Evolutionary conservation across 345 rosid species (phyloP).

Genomic region (Moringa oleifera): DNA sequence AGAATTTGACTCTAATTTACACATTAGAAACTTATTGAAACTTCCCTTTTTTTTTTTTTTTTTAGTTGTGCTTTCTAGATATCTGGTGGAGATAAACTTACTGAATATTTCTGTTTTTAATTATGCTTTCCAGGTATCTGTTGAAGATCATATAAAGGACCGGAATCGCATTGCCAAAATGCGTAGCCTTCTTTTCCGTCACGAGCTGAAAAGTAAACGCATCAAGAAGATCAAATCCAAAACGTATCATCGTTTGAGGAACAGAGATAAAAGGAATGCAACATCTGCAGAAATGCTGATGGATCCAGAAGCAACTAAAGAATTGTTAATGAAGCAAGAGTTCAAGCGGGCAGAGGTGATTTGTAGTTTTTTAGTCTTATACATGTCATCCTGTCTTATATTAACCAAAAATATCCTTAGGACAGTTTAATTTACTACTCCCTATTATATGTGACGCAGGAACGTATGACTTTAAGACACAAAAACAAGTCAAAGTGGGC

Average conservation of each 20-base stretch:
- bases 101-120: too few relatives aligned
- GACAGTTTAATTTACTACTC: neutral
- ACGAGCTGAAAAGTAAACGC: slow-evolving; percentile 77
- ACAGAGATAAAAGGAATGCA: slow-evolving; percentile 55
- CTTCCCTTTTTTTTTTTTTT: too few relatives aligned
- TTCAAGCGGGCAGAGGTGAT: slow-evolving; percentile 75
- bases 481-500: slow-evolving; percentile 88
- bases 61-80: slow-evolving; percentile 35
- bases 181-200: slow-evolving; percentile 85
- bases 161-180: slow-evolving; percentile 68
- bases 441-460: slow-evolving; percentile 41
- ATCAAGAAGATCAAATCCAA: slow-evolving; percentile 89
- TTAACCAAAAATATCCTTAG: too few relatives aligned
- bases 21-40: neutral
- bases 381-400: neutral
- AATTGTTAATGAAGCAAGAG: slow-evolving; percentile 74
- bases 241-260: slow-evolving; percentile 69
- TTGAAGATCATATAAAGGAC: slow-evolving; percentile 60
- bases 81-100: slow-evolving; percentile 53
- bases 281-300: slow-evolving; percentile 39
- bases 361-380: slow-evolving; percentile 8
- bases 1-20: neutral
- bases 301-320: slow-evolving; percentile 87
- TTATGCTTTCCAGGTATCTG: slow-evolving; percentile 49
- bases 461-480: slow-evolving; percentile 73